phyloP scores from a whole-genome alignment of 495 filamentous ascomycete genomes.

The Aspergillus haitiensis region DNA sequence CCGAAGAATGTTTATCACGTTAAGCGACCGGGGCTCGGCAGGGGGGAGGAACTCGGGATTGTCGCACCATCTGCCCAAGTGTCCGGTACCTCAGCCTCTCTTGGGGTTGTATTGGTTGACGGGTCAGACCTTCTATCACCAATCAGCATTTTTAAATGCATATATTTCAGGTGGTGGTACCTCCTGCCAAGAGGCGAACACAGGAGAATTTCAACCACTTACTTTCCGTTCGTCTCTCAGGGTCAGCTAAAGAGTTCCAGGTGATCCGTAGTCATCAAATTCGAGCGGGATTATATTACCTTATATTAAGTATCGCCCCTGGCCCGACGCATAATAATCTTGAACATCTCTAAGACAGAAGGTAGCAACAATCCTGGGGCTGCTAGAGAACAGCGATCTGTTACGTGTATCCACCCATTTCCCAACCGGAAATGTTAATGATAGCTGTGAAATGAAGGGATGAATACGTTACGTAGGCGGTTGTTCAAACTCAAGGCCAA shows the following conservation, averaged over 20 bases:
- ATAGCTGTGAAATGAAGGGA: not conserved
- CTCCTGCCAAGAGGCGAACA: constrained; percentile 9
- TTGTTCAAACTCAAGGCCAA: not conserved
- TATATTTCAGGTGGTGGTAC: constrained; percentile 5
- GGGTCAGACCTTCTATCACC: constrained; percentile 17
- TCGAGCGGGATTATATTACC: constrained; percentile 8
- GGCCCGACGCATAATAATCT: not conserved
- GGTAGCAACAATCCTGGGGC: not conserved
- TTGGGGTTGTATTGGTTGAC: constrained; percentile 14
- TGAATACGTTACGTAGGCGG: not conserved
- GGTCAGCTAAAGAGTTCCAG: constrained; percentile 10
- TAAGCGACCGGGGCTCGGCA: constrained; percentile 7
- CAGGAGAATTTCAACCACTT: not conserved
- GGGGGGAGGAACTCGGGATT: not conserved
- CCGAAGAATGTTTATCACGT: not conserved
- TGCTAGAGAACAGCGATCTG: not conserved
- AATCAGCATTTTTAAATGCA: constrained; percentile 12
- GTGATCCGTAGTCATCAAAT: constrained; percentile 2
- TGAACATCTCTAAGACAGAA: not conserved
- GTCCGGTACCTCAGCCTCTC: constrained; percentile 14
- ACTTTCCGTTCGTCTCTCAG: constrained; percentile 1
- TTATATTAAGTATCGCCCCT: not conserved
- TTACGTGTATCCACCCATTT: not conserved
- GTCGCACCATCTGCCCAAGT: constrained; percentile 24
- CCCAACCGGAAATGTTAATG: not conserved